Base-by-base conservation (phyloP, 441 rosid genomes). In the Lepidium campestre region DNA sequence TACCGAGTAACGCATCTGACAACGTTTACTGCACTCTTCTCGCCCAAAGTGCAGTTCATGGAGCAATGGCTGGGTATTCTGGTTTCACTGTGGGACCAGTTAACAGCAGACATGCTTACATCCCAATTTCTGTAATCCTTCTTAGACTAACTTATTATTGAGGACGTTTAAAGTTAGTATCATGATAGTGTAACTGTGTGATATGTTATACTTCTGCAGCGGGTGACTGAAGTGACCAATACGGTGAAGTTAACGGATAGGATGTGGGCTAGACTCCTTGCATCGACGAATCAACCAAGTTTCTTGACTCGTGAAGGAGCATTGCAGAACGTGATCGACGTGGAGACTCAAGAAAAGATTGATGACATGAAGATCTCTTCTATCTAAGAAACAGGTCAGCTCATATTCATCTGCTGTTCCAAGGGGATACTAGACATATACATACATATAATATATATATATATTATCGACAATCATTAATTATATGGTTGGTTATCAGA, bases 221-320 rank as follows among this genome's bases (percentile, higher is more conserved):
- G 77, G 19, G 90, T 87, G 71, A 82, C 88, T 19, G 88, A 83
- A 74, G 66, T 77, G 63, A 79, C 75, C 44, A 83, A 87, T 71
- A 85, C 80, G 1, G 86, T 87, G 77, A 85, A 77, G 71, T 63
- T 85, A 67, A 87, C 90, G 0, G 90, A 83, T 54, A 85, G 93
- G 77, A 85, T 80, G 88, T 87, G 93, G 90, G 93, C 93, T 44
- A 85, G 93, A 70, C 86, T 87, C 68, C 88, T 87, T 62, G 86
- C 93, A 39, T 85, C 93, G n/a, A 87, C 90, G 18, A 83, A 87
- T 67, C 93, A 87, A 57, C 93, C 93, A 6, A 87, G 82, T 77
- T 87, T 87, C 73, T 67, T 85, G 79, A 80, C 79, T 66, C 44
- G 78, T 57, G 62, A 76, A 46, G 82, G 70, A 25, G 52, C 22